These are phyloP conservation scores for Cucumis sativus DNA, from an alignment of 306 rosid species.

Conservation along the genomic window Cucumber_9930_V3 NC_026660.2:20766001-20766500, in stretches of 20 bases:
- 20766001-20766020: too few relatives aligned
- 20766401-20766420: constrained; percentile 51
- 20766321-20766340: constrained; percentile 48
- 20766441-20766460: neutral
- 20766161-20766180: neutral
- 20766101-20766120: too few relatives aligned
- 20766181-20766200: constrained; percentile 36
- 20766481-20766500: constrained; percentile 72
- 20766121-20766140: too few relatives aligned
- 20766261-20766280: constrained; percentile 92
- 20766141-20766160: too few relatives aligned
- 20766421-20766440: neutral
- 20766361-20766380: constrained; percentile 86
- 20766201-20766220: constrained; percentile 82
- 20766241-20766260: constrained; percentile 74
- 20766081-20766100: too few relatives aligned
- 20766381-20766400: constrained; percentile 90
- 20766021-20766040: too few relatives aligned
- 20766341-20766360: constrained; percentile 83
- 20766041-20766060: too few relatives aligned
- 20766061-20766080: too few relatives aligned
- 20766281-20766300: constrained; percentile 96
- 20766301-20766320: constrained; percentile 66
- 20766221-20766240: constrained; percentile 77
- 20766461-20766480: constrained; percentile 23